A percentile compares a stretch with the other conserved stretches of the same genome.
These are phyloP conservation scores for Thuja plicata DNA, from an alignment of 83 land plant genomes.

Conservation along the genomic window DNA sequence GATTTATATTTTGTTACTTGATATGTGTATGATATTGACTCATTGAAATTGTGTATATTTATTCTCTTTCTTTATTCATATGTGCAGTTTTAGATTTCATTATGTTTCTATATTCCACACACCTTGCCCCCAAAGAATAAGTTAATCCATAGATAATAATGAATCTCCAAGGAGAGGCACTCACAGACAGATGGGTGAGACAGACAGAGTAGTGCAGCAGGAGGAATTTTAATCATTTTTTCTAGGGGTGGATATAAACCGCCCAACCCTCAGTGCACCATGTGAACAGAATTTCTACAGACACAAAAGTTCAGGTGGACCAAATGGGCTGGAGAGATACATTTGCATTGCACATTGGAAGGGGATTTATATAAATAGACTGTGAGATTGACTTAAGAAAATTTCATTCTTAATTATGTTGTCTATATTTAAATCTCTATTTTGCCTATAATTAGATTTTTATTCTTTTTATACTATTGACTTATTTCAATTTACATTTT, in stretches of 20 bases:
- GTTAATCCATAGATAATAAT: not conserved
- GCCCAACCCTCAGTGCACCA: not conserved
- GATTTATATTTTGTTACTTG: too few relatives aligned
- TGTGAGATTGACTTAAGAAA: not conserved
- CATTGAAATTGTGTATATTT: too few relatives aligned
- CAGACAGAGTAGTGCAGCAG: not conserved
- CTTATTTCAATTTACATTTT: too few relatives aligned
- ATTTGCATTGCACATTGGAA: too few relatives aligned
- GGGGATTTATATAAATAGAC: not conserved
- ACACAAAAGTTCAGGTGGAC: not conserved
- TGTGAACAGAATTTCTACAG: not conserved
- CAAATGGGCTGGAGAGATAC: not conserved
- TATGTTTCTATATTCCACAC: not conserved
- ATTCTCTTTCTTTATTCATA: too few relatives aligned
- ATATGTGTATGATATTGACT: not conserved
- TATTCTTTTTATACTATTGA: not conserved
- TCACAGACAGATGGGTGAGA: not conserved
- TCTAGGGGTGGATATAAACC: not conserved
- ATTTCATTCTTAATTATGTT: not conserved
- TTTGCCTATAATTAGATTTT: too few relatives aligned
- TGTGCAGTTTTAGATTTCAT: not conserved
- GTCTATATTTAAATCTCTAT: not conserved
- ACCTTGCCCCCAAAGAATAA: not conserved
- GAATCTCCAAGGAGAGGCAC: not conserved
- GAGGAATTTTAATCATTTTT: not conserved